Base-by-base conservation (phyloP, 140 eudicot genomes). In the Bidens hawaiensis region DNA sequence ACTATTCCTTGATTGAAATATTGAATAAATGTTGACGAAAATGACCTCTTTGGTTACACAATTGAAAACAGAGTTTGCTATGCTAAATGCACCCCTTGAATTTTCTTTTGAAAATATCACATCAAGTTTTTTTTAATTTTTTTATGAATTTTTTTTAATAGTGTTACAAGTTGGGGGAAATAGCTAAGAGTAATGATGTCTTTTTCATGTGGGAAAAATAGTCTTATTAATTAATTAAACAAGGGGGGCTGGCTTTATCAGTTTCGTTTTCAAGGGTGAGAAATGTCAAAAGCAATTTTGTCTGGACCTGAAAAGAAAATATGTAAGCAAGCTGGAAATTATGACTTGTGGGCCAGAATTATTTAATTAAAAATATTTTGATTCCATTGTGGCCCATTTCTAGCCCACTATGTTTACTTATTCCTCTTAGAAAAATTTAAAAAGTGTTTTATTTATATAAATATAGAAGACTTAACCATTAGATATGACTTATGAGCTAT, bases 251-350 rank as follows among this genome's bases (percentile, higher is more conserved):
- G 4, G 38, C 64, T 22, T 62, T 34, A 38, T 67, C 52, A 54
- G 46, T 24, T 60, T 56, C 31, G 36, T 73, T 65, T 56, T 56
- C 61, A 1, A 36, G 73, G 73, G 74, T 65, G 14, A 36, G 23
- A 73, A 66, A 74, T 66, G 43, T 74, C 68, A 58, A 26, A 47
- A 66, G 49, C 21, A 49, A 4, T 31, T 36, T 5, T 73, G 78
- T 57, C 57, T 47, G 62, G 68, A n/a, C 21, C 16, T 26, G 40
- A 48, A 50, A 46, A 50, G 74, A 67, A 60, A 64, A 64, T 73
- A 42, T 55, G 26, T 16, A 56, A 64, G 51, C 67, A 64, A 64
- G 78, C 73, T 73, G 78, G 46, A 57, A 58, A 65, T 66, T 49
- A 42, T 49, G 73, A 65, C 67, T 65, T 73, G 17, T 57, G 42